phyloP scores from a whole-genome alignment of 2,329 filamentous ascomycete genomes.

The Aphanocladium album region DNA sequence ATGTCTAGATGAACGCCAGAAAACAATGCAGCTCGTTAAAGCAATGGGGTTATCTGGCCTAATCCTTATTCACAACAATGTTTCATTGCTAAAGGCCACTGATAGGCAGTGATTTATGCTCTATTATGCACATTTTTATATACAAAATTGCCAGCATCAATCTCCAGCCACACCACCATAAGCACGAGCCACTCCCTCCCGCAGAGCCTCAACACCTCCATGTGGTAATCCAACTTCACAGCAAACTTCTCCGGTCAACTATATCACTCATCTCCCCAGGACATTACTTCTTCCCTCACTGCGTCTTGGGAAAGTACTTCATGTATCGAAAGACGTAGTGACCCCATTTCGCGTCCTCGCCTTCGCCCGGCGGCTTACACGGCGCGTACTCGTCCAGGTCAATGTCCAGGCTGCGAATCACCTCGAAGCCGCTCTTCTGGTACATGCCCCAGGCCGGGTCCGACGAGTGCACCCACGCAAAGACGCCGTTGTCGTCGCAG shows the following conservation, averaged over 20 bases:
- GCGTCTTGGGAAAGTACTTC: constrained; percentile 20
- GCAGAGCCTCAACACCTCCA: no score
- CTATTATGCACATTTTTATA: no score
- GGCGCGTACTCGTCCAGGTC: constrained; percentile 28
- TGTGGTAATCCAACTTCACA: neutral
- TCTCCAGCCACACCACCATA: neutral
- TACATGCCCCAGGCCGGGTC: constrained; percentile 27
- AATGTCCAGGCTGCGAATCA: constrained; percentile 24
- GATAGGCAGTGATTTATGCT: no score
- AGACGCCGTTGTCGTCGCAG: constrained; percentile 24
- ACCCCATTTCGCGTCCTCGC: constrained; percentile 25
- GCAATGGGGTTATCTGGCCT: no score
- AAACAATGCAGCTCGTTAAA: no score
- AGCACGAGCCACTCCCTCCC: no score
- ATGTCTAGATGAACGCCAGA: no score
- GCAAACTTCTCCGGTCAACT: neutral
- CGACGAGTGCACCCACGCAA: constrained; percentile 32
- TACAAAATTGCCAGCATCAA: neutral
- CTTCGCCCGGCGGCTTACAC: constrained; percentile 21
- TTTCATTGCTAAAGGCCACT: no score
- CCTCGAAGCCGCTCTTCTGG: constrained; percentile 25
- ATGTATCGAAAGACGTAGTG: constrained; percentile 31
- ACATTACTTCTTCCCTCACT: neutral
- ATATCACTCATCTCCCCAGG: neutral
- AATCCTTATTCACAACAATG: no score